phyloP scores from a whole-genome alignment of 306 rosid species.

The Pachyrhizus erosus region DNA sequence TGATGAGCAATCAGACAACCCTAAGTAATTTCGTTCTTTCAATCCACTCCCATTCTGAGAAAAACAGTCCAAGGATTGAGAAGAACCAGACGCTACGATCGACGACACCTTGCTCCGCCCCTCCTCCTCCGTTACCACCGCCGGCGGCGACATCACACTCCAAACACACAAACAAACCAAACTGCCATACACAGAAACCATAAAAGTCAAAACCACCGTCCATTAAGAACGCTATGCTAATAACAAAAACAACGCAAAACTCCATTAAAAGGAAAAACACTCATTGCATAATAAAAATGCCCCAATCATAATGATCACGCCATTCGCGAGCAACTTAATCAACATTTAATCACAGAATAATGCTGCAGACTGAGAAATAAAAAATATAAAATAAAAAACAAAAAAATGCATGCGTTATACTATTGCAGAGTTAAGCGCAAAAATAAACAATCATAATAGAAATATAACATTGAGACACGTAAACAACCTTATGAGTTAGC shows the following conservation, averaged over 20 bases:
- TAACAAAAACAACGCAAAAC: conserved; percentile 8
- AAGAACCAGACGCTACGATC: conserved; percentile 56
- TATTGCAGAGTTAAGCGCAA: neutral
- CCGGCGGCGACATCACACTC: conserved; percentile 76
- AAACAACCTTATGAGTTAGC: neutral
- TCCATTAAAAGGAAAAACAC: neutral
- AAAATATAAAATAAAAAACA: neutral
- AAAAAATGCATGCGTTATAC: conserved; percentile 9
- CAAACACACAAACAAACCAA: conserved; percentile 36
- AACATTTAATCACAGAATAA: conserved; percentile 5
- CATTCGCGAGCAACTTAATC: neutral
- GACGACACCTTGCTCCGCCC: conserved; percentile 63
- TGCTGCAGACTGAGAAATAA: neutral
- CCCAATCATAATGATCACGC: conserved; percentile 26
- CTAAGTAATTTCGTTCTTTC: conserved; percentile 85
- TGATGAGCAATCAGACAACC: conserved; percentile 91
- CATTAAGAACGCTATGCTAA: neutral
- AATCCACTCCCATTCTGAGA: conserved; percentile 68
- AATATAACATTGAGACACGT: conserved; percentile 12
- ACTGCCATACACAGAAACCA: conserved; percentile 36
- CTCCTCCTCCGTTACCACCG: conserved; percentile 73
- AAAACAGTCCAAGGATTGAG: conserved; percentile 62
- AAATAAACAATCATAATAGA: neutral
- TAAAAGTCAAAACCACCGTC: conserved; percentile 4
- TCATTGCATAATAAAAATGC: neutral